A percentile compares a stretch with the other conserved stretches of the same genome.
Evolutionary conservation across 495 filamentous ascomycete species (phyloP).

Genomic region (Penicillium odoratum): DNA sequence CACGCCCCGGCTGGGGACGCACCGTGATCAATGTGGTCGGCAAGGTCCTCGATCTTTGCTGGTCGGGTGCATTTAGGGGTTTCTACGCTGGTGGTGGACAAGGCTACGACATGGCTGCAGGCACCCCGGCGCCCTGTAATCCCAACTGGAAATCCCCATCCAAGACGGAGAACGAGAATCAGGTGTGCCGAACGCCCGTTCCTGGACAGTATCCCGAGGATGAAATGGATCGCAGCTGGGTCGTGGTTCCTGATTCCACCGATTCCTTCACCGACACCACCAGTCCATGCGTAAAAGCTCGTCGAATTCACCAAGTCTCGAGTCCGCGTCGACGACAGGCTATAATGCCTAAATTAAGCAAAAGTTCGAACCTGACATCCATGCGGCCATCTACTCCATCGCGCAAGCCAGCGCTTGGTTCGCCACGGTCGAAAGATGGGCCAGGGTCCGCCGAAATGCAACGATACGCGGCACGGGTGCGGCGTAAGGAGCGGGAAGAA

Average conservation of each 20-base stretch:
- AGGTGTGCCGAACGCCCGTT: slow-evolving; percentile 19
- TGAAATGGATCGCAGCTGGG: slow-evolving; percentile 68
- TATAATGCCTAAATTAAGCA: slow-evolving; percentile 26
- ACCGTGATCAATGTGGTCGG: slow-evolving; percentile 62
- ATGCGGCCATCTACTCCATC: slow-evolving; percentile 42
- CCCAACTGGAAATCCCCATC: slow-evolving; percentile 28
- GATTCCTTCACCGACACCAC: slow-evolving; percentile 20
- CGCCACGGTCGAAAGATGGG: slow-evolving; percentile 39
- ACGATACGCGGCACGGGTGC: slow-evolving; percentile 62
- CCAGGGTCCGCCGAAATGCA: slow-evolving; percentile 63
- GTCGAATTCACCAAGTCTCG: slow-evolving; percentile 26
- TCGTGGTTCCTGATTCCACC: slow-evolving; percentile 58
- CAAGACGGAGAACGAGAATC: slow-evolving; percentile 25
- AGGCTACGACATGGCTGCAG: slow-evolving; percentile 56
- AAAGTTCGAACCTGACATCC: slow-evolving; percentile 29
- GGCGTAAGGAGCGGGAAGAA: slow-evolving; percentile 71
- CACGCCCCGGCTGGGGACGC: slow-evolving; percentile 42
- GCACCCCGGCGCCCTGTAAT: slow-evolving; percentile 14
- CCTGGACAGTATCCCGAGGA: slow-evolving; percentile 45
- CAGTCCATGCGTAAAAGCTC: slow-evolving; percentile 24
- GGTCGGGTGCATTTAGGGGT: slow-evolving; percentile 67
- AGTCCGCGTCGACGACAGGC: slow-evolving; percentile 31
- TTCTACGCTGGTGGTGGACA: slow-evolving; percentile 83
- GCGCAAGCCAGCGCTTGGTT: slow-evolving; percentile 27
- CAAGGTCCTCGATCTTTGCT: slow-evolving; percentile 83